Conservation (phyloP, 768 basidiomycete genomes). For the Kwoniella newhampshirensis region DNA sequence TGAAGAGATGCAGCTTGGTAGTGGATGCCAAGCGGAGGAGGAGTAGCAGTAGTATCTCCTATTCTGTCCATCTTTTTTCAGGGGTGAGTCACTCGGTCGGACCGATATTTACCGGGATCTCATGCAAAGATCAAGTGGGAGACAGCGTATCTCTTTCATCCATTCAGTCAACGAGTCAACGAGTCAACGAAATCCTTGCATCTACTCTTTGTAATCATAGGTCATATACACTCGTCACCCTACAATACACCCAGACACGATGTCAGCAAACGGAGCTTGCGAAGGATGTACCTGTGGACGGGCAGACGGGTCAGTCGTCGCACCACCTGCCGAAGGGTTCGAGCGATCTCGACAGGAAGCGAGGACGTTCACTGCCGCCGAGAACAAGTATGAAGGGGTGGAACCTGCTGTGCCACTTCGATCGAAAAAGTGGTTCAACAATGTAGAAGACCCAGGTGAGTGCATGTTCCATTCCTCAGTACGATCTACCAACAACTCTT, state of each 20-base stretch:
- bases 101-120: background rate
- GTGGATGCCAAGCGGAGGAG: too few species aligned
- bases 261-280: slow-evolving; percentile 11
- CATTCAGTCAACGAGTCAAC: background rate
- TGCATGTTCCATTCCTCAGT: background rate
- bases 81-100: too few species aligned
- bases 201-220: background rate
- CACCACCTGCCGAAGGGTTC: slow-evolving; percentile 7
- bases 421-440: slow-evolving; percentile 47
- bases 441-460: slow-evolving; percentile 38
- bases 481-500: background rate
- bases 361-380: slow-evolving; percentile 39
- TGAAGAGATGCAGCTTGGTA: too few species aligned
- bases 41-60: too few species aligned
- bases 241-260: background rate
- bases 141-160: too few species aligned
- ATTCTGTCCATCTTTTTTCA: too few species aligned
- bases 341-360: slow-evolving; percentile 1
- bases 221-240: background rate
- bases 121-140: too few species aligned
- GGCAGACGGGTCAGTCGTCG: slow-evolving; percentile 15
- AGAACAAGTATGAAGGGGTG: slow-evolving; percentile 30
- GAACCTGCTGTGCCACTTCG: slow-evolving; percentile 44
- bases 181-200: background rate
- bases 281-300: slow-evolving; percentile 39